Base-by-base conservation (phyloP, 2,329 filamentous ascomycete genomes). In the Xylaria sp. region DNA sequence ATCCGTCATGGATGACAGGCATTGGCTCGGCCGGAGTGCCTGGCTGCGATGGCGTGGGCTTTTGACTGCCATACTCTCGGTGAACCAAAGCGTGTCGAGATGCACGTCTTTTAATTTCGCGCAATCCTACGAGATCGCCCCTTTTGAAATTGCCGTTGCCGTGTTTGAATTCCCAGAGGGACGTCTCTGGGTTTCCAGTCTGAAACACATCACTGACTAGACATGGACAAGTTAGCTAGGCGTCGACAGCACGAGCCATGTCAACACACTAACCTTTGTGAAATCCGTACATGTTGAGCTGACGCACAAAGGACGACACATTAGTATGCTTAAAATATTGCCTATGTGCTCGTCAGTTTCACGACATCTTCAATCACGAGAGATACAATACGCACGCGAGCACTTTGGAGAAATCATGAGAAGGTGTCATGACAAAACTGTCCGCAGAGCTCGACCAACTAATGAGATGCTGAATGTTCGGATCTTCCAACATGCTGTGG, bases 251-350 rank as follows among this genome's bases (percentile, higher is more conserved):
- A 34, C 53, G 48, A 10, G 55, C 19, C 18, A 51, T 19, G 54
- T 6, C 23, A 13, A 13, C 35, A 18, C 19, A 69, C 72, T 52
- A 68, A 95, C 92, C 92, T 89, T 99, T 99, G 74, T 99, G 94
- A 75, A 99, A 99, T 5, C 94, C 94, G 69, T 99, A 99, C 94
- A 99, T 99, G 73, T 99, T 99, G 54, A 99, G 78, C 76, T 99
- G 94, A 53, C 94, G 86, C 54, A 99, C 94, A 74, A 99, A 99
- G 0, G 94, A 97, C 9, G 94, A 97, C 62, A 97, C 96, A 72
- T 99, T 99, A 67, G 93, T 99, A 74, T 99, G 94, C 72, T 99
- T 99, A 75, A 99, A 99, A 73, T 99, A 99, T 84, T 96, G 92
- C 57, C 93, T 96, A 63, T 61, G 55, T 66, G 54, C 62, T 49